phyloP scores from a whole-genome alignment of 768 basidiomycete species.

The Phlebiopsis gigantea region DNA sequence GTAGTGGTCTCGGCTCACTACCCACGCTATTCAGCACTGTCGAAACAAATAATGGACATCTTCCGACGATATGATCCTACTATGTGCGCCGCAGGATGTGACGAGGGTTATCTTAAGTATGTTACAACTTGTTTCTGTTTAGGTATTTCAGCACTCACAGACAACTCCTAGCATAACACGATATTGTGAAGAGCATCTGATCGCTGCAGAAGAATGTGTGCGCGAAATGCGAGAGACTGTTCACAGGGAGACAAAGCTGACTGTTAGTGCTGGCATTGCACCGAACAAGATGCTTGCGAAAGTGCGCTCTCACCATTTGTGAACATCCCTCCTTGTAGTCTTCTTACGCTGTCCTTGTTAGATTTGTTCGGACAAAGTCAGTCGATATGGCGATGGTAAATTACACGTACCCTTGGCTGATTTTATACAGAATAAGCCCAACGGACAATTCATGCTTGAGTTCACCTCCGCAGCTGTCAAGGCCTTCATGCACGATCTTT shows the following conservation, averaged over 20 bases:
- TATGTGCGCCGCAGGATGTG: constrained; percentile 73
- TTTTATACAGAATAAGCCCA: constrained; percentile 76
- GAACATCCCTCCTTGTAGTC: too few relatives aligned
- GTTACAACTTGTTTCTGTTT: too few relatives aligned
- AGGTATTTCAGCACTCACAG: constrained; percentile 18
- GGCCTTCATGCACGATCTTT: constrained; percentile 72
- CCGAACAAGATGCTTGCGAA: constrained; percentile 97
- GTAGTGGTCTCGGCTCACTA: constrained; percentile 59
- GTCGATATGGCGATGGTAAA: not conserved
- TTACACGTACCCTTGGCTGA: not conserved
- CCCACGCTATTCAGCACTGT: constrained; percentile 64
- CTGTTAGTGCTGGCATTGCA: constrained; percentile 93
- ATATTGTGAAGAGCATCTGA: constrained; percentile 65
- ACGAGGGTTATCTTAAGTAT: constrained; percentile 93
- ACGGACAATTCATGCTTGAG: constrained; percentile 80
- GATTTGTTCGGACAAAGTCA: constrained; percentile 91
- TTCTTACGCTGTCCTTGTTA: constrained; percentile 25
- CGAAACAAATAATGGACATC: constrained; percentile 62
- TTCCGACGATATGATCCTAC: constrained; percentile 68
- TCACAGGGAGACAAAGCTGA: constrained; percentile 73
- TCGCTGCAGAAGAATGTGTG: constrained; percentile 72
- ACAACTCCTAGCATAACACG: constrained; percentile 59
- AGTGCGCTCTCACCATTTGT: constrained; percentile 34
- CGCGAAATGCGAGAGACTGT: constrained; percentile 71
- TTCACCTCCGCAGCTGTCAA: constrained; percentile 61